Evolutionary conservation across 192 early-diverging fungal genomes (phyloP), one percentile per base, ranked within the genome.

Genomic region (Backusella mclennaniae): DNA sequence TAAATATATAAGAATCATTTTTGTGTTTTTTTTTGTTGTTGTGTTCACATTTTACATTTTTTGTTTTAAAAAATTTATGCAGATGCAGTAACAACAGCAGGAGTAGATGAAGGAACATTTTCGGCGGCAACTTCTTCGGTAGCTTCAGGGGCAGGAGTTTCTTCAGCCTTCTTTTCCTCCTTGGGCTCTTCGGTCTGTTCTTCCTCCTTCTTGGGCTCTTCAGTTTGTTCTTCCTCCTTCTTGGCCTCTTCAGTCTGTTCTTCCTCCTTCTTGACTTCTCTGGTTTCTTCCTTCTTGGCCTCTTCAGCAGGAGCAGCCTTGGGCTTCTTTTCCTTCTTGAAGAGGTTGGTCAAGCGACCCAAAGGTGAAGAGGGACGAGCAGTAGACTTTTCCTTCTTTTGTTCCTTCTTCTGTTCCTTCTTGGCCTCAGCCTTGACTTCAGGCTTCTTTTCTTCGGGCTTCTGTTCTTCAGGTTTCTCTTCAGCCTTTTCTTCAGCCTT

Each of bases 301-400:
- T 41, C 63, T 59, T 38, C 23, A 38, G 72, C 72, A 38, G 52
- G 31, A 21, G 31, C 49, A 38, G n/a, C 52, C 72, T 73, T 53
- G 31, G 66, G 52, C 38, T 75, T 75, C 38, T 75, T 42, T 39
- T 75, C 67, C 63, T 75, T 74, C 35, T 53, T 46, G 21, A 75
- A 67, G 39, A 75, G 44, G 9, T 66, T 66, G 44, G 74, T 68
- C 19, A 75, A 41, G 31, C 74, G 74, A 46, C 74, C 74, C 29
- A 75, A 66, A 42, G 74, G 74, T 38, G 74, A 75, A 67, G 74
- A 75, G 35, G 74, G 74, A 35, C 74, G 73, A 35, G 15, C 33
- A 39, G 19, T 9, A 3, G 56, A 26, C 26, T 63, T 63, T 31
- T 29, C 66, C 38, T 39, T 39, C 38, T 39, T 39, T 39, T 38